Evolutionary conservation across 441 rosid genomes (phyloP).

Genomic region (Croton laevigatus): DNA sequence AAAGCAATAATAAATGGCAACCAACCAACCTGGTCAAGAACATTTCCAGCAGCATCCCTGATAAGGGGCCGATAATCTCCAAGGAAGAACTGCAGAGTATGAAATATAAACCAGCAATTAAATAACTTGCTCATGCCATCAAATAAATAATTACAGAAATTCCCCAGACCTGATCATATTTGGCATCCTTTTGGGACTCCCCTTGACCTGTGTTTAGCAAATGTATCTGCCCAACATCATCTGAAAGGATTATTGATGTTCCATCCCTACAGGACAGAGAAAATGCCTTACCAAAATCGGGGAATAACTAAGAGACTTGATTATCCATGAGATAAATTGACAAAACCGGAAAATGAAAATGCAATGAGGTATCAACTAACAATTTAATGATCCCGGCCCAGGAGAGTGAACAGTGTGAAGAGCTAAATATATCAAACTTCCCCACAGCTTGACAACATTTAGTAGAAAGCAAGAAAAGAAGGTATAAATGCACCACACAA

Average conservation of each 20-base stretch:
- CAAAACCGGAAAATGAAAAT: too few species aligned
- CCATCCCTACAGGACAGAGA: conserved; percentile 69
- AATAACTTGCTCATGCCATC: conserved; percentile 1
- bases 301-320: not conserved
- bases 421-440: too few species aligned
- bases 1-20: conserved; percentile 20
- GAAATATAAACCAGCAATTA: conserved; percentile 18
- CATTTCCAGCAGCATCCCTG: conserved; percentile 72
- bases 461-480: too few species aligned
- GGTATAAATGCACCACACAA: too few species aligned
- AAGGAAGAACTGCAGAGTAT: conserved; percentile 76
- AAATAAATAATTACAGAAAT: not conserved
- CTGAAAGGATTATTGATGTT: conserved; percentile 94
- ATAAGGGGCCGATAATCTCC: conserved; percentile 97
- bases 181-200: conserved; percentile 89
- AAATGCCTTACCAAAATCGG: too few species aligned
- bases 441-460: too few species aligned
- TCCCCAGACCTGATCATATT: conserved; percentile 85
- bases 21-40: conserved; percentile 81
- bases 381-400: too few species aligned
- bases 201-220: conserved; percentile 94
- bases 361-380: too few species aligned
- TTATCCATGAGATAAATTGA: too few species aligned
- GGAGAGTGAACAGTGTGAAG: too few species aligned
- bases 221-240: conserved; percentile 97